Evolutionary conservation across 2,329 filamentous ascomycete species (phyloP), one percentile per base, ranked within the genome.

Genomic region (Karstenula rhodostoma): DNA sequence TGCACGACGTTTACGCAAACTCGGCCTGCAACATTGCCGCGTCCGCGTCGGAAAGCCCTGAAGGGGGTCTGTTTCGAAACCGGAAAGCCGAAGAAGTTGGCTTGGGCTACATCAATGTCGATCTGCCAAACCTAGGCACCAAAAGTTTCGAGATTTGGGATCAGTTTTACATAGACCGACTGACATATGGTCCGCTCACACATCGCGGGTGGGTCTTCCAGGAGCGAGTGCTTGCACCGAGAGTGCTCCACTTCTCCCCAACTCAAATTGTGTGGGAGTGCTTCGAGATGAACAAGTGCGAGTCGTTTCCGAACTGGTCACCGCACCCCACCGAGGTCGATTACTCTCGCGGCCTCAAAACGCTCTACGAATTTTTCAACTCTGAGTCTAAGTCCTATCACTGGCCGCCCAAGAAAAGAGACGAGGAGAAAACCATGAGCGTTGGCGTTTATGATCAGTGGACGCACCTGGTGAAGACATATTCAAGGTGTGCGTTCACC

Each of bases 231-330:
- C 46, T 63, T 12, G 60, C 61, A 6, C 48, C 61, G 13, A 51
- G 61, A 17, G 37, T 58, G n/a, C 46, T 63, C 8, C 58, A 63
- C 40, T 63, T 63, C 32, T 53, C 58, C 3, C 35, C 29, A 4
- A 27, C 44, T 10, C 59, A 64, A 33, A 37, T 59, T 12, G 54
- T 44, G 15, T 60, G 56, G 35, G 61, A 63, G 43, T 75, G 73
- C 40, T 56, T 46, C 25, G 42, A 32, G 6, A 48, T 46, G 29
- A 56, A 29, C n/a, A 56, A 51, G 32, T 51, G 48, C n/a, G 48
- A 51, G 48, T 37, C 48, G 10, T 51, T 33, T 19, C 48, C 48
- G 9, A 51, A 15, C 19, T 51, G 48, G 48, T 51, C 48, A 15
- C 48, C 48, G n/a, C 37, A 22, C 22, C 48, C 48, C 3, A 51